Conservation (phyloP, 495 filamentous ascomycete genomes). For the Neurospora pannonica region DNA sequence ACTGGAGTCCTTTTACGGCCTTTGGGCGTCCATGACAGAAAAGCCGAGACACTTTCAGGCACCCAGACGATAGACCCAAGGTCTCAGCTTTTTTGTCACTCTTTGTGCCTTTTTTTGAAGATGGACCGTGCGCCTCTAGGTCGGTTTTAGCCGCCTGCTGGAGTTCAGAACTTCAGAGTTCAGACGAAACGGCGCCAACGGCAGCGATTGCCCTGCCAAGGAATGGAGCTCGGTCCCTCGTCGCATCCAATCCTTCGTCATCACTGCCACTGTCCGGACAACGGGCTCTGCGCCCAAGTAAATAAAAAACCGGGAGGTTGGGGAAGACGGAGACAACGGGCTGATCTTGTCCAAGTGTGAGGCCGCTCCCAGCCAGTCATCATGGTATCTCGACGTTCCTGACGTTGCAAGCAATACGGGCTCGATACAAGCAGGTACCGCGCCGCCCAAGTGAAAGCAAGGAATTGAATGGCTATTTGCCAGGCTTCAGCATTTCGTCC, state of each 20-base stretch:
- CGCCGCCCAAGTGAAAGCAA: not conserved
- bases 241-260: slow-evolving; percentile 3
- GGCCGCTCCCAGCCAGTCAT: slow-evolving; percentile 9
- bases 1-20: not conserved
- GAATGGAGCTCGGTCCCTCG: not conserved
- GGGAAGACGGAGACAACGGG: slow-evolving; percentile 10
- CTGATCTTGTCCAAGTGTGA: not conserved
- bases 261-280: slow-evolving; percentile 14
- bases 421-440: not conserved
- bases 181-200: slow-evolving; percentile 1
- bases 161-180: not conserved
- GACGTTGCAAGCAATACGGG: not conserved
- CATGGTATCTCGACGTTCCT: slow-evolving; percentile 1
- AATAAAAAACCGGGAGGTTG: slow-evolving; percentile 29
- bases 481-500: not conserved
- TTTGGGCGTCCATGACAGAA: not conserved
- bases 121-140: not conserved
- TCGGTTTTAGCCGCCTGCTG: not conserved
- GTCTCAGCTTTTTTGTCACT: not conserved
- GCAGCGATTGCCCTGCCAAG: slow-evolving; percentile 8
- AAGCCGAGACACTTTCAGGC: not conserved
- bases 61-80: not conserved
- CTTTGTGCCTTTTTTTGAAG: not conserved
- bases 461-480: not conserved
- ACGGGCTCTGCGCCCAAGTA: slow-evolving; percentile 16